A percentile compares a stretch with the other conserved stretches of the same genome.
Evolutionary conservation across 2,329 filamentous ascomycete genomes (phyloP).

Genomic region (Botrytis byssoidea): DNA sequence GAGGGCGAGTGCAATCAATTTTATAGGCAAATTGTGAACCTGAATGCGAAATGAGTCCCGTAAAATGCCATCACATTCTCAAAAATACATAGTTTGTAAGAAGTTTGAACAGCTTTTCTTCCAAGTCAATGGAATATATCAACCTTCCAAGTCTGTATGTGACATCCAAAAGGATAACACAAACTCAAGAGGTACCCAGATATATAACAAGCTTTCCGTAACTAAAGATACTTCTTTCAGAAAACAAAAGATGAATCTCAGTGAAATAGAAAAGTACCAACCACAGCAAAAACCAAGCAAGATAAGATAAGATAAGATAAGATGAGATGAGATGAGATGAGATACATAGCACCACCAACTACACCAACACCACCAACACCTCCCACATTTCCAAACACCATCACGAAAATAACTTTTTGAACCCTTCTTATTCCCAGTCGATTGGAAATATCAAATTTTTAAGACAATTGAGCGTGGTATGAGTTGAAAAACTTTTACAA

Average conservation of each 20-base stretch:
- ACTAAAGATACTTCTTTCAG: not conserved
- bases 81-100: rapidly evolving
- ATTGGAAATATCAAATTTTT: not conserved
- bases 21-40: not conserved
- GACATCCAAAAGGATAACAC: too few relatives aligned
- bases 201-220: not conserved
- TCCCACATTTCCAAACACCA: not conserved
- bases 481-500: not conserved
- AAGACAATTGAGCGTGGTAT: not conserved
- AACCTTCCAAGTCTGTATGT: too few relatives aligned
- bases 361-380: not conserved
- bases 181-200: not conserved
- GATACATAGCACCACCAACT: not conserved
- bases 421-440: not conserved
- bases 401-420: not conserved
- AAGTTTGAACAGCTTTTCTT: too few relatives aligned
- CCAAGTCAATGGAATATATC: not conserved
- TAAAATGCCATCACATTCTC: too few relatives aligned
- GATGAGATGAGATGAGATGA: not conserved
- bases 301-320: not conserved
- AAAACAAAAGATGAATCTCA: not conserved
- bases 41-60: not conserved
- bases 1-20: not conserved
- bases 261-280: not conserved
- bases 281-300: not conserved